A percentile compares a stretch with the other conserved stretches of the same genome.
phyloP scores from a whole-genome alignment of 352 stramenopile genomes.

The Achlya hypogyna region DNA sequence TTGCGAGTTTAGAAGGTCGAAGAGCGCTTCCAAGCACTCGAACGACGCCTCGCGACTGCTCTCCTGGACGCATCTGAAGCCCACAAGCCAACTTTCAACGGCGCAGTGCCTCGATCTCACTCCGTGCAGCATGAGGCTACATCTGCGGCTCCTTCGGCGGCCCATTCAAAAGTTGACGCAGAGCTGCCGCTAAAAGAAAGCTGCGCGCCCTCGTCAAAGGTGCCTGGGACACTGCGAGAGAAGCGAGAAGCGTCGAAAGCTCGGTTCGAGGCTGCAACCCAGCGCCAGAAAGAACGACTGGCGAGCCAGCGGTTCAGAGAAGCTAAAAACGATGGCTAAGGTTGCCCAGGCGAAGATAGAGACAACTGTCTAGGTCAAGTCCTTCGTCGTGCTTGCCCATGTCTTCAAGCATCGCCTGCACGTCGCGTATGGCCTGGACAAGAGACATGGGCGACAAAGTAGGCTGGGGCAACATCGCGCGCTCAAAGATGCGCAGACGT shows the following conservation, averaged over 20 bases:
- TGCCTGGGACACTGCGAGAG: neutral
- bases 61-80: neutral
- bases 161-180: no score
- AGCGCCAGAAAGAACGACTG: conserved; percentile 5
- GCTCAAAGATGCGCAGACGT: conserved; percentile 38
- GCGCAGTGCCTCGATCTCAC: no score
- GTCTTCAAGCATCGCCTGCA: conserved; percentile 14
- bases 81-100: no score
- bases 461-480: conserved; percentile 4
- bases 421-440: neutral
- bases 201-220: no score
- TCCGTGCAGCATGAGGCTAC: neutral
- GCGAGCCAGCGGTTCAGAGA: neutral
- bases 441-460: neutral
- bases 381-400: no score
- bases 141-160: neutral
- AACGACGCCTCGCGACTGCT: neutral
- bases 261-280: conserved; percentile 3
- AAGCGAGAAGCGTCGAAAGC: conserved; percentile 5
- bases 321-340: no score
- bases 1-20: neutral
- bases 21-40: neutral
- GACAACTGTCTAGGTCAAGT: neutral
- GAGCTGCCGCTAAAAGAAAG: no score
- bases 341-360: neutral